A percentile compares a stretch with the other conserved stretches of the same genome.
Evolutionary conservation across 768 basidiomycete species (phyloP).

Genomic region (Boletus insuetus): DNA sequence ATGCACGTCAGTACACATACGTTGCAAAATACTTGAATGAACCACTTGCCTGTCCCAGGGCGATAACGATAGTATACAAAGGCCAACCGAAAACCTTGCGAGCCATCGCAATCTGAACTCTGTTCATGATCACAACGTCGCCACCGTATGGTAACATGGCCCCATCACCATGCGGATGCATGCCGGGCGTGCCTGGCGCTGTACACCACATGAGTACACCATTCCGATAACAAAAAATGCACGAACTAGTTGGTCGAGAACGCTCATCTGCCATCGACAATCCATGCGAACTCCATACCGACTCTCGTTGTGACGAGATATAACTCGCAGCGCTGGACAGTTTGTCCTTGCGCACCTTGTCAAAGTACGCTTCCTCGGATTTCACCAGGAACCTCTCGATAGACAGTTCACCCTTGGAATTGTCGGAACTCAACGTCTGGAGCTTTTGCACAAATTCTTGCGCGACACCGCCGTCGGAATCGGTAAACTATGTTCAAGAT

Average conservation of each 20-base stretch:
- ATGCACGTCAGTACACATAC: conserved; percentile 1
- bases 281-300: conserved; percentile 70
- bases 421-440: conserved; percentile 73
- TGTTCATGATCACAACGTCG: conserved; percentile 76
- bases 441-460: conserved; percentile 86
- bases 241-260: conserved; percentile 76
- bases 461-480: conserved; percentile 89
- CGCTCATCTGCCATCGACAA: conserved; percentile 46
- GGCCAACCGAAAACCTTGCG: conserved; percentile 85
- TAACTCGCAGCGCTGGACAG: conserved; percentile 78
- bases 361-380: conserved; percentile 92
- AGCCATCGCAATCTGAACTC: conserved; percentile 80
- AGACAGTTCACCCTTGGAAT: conserved; percentile 87
- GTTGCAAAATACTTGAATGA: not conserved
- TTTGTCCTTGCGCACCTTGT: conserved; percentile 85
- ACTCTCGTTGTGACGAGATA: conserved; percentile 76
- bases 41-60: conserved; percentile 65
- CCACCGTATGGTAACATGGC: conserved; percentile 50
- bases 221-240: conserved; percentile 12
- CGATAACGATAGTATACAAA: conserved; percentile 86
- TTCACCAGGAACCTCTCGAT: conserved; percentile 90
- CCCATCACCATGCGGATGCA: conserved; percentile 44
- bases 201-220: not conserved
- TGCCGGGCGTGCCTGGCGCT: conserved; percentile 48
- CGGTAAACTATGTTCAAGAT: conserved; percentile 66